A percentile compares a stretch with the other conserved stretches of the same genome.
phyloP scores from a whole-genome alignment of 2,329 filamentous ascomycete genomes.

The Cucurbitaria berberidis region DNA sequence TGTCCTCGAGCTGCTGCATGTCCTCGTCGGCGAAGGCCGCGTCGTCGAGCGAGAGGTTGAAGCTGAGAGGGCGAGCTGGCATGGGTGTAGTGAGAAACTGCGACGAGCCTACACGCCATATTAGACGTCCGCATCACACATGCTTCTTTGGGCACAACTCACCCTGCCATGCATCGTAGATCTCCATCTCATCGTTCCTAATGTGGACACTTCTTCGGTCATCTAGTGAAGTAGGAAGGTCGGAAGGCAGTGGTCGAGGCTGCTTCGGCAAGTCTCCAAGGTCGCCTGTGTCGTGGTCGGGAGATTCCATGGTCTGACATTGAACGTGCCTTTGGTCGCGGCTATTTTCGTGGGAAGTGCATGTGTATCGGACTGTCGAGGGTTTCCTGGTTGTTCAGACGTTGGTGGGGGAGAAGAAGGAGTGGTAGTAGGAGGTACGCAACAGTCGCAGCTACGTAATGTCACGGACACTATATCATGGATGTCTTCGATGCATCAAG shows the following conservation, averaged over 20 bases:
- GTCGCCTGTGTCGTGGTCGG: constrained; percentile 44
- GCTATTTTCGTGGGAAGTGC: constrained; percentile 11
- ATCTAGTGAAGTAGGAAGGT: constrained; percentile 90
- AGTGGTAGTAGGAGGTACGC: neutral
- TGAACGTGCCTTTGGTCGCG: constrained; percentile 13
- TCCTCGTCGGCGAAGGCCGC: constrained; percentile 73
- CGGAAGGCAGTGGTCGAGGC: constrained; percentile 69
- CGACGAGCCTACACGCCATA: constrained; percentile 73
- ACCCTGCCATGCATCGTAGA: constrained; percentile 99
- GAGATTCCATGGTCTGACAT: constrained; percentile 46
- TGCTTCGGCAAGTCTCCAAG: constrained; percentile 28
- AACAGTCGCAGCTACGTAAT: constrained; percentile 11
- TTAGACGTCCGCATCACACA: constrained; percentile 1
- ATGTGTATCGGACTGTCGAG: constrained; percentile 15
- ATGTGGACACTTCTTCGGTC: constrained; percentile 76
- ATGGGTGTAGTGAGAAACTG: constrained; percentile 91
- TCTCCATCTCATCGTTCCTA: constrained; percentile 83
- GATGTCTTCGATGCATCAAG: neutral
- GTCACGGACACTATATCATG: neutral
- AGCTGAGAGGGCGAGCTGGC: constrained; percentile 80
- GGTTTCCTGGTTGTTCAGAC: constrained; percentile 5
- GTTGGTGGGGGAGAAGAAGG: constrained; percentile 12
- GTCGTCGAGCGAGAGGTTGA: constrained; percentile 85
- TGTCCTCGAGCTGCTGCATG: constrained; percentile 68
- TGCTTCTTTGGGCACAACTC: constrained; percentile 43